A percentile compares a stretch with the other conserved stretches of the same genome.
Evolutionary conservation across 2,329 filamentous ascomycete species (phyloP).

Genomic region (Penicillium sp.): DNA sequence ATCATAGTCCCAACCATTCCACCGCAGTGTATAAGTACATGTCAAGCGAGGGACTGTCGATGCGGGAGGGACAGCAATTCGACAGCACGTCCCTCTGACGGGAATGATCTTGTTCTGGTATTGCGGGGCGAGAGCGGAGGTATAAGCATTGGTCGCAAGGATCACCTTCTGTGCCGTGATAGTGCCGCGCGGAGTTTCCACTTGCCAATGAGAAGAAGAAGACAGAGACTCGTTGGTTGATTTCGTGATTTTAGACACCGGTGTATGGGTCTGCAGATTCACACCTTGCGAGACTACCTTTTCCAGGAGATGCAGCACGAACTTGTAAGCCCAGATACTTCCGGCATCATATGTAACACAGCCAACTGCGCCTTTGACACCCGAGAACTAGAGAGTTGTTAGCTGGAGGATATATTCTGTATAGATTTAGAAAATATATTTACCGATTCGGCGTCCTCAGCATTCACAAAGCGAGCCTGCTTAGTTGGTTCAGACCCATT

Average conservation of each 20-base stretch:
- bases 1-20: slow-evolving; percentile 63
- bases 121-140: slow-evolving; percentile 72
- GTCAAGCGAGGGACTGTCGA: slow-evolving; percentile 38
- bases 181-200: slow-evolving; percentile 72
- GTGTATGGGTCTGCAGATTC: slow-evolving; percentile 61
- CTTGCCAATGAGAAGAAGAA: slow-evolving; percentile 57
- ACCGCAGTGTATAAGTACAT: slow-evolving; percentile 67
- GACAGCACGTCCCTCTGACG: slow-evolving; percentile 63
- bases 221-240: slow-evolving; percentile 17
- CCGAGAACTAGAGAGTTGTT: slow-evolving; percentile 35
- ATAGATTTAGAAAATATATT: background rate
- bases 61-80: slow-evolving; percentile 36
- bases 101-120: slow-evolving; percentile 78
- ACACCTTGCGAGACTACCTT: slow-evolving; percentile 57
- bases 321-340: slow-evolving; percentile 72
- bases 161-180: slow-evolving; percentile 70
- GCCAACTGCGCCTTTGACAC: slow-evolving; percentile 46
- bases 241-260: slow-evolving; percentile 44
- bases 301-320: slow-evolving; percentile 74
- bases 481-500: slow-evolving; percentile 35
- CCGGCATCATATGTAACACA: slow-evolving; percentile 43
- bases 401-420: background rate
- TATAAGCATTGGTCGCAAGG: slow-evolving; percentile 84
- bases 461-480: slow-evolving; percentile 34
- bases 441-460: slow-evolving; percentile 36